phyloP scores from a whole-genome alignment of 129 eudicot species.

The Lactuca sativa region DNA sequence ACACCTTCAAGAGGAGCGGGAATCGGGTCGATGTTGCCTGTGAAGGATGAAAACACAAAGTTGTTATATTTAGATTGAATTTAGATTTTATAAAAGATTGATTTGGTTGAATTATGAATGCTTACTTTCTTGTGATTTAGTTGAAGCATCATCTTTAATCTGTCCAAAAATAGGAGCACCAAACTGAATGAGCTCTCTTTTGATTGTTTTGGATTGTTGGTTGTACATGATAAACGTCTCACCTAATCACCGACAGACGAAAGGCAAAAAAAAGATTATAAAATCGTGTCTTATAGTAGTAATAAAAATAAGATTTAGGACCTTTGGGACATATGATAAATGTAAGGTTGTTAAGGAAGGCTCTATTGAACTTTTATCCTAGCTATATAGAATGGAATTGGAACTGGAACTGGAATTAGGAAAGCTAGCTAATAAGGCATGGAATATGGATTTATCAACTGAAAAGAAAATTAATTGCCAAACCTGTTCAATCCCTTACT shows the following conservation, averaged over 20 bases:
- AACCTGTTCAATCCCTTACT: constrained; percentile 81
- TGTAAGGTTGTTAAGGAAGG: not conserved
- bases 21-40: constrained; percentile 87
- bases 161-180: constrained; percentile 93
- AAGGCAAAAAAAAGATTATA: constrained; percentile 7
- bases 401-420: no score
- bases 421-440: constrained; percentile 26
- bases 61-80: constrained; percentile 12
- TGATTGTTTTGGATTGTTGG: constrained; percentile 77
- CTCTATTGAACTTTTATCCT: not conserved
- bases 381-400: no score
- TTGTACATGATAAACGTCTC: constrained; percentile 86
- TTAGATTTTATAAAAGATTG: not conserved
- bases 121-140: constrained; percentile 61
- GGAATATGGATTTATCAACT: constrained; percentile 22
- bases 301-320: not conserved
- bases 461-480: constrained; percentile 50
- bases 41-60: constrained; percentile 5
- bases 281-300: not conserved
- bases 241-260: constrained; percentile 43
- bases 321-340: constrained; percentile 9
- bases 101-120: not conserved
- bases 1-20: constrained; percentile 83
- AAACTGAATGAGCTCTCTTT: constrained; percentile 88
- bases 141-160: constrained; percentile 62